Evolutionary conservation across 108 stramenopile genomes (phyloP).

Genomic region (Pseudonitzschia delicatissima): DNA sequence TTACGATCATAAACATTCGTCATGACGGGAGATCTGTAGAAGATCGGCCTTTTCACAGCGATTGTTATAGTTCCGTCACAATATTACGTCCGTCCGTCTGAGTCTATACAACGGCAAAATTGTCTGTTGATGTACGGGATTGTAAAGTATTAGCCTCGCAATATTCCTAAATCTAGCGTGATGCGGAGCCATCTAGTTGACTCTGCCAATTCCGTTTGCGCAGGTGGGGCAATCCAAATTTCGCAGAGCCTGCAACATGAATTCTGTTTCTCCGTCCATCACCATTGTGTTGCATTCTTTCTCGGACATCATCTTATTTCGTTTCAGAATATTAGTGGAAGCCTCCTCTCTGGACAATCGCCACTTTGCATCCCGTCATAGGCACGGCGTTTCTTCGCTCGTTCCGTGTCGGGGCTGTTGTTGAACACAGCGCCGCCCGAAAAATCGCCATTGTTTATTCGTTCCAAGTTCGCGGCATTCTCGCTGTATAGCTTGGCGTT

Average conservation of each 20-base stretch:
- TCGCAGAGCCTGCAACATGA: conserved; percentile 54
- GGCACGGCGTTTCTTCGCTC: conserved; percentile 42
- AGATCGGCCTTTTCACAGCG: too few species aligned
- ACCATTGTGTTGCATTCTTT: conserved; percentile 50
- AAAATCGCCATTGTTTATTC: conserved; percentile 47
- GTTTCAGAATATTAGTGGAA: conserved; percentile 31
- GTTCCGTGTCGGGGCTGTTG: conserved; percentile 47
- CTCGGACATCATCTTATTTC: conserved; percentile 10
- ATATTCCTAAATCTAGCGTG: background rate
- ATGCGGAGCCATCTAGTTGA: background rate
- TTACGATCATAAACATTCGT: too few species aligned
- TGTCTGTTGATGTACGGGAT: background rate
- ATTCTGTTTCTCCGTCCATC: conserved; percentile 46
- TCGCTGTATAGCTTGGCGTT: conserved; percentile 40
- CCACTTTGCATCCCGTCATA: conserved; percentile 58
- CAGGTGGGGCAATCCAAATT: conserved; percentile 62
- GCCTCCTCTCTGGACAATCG: conserved; percentile 40
- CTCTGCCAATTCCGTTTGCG: conserved; percentile 46
- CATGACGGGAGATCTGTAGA: too few species aligned
- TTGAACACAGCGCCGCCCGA: conserved; percentile 55
- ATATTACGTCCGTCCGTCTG: too few species aligned
- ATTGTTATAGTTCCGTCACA: too few species aligned
- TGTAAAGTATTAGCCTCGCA: background rate
- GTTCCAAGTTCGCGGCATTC: conserved; percentile 51
- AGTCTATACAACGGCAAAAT: background rate